Conservation (phyloP, 192 early-diverging fungal genomes). For the Coemansia sp. region DNA sequence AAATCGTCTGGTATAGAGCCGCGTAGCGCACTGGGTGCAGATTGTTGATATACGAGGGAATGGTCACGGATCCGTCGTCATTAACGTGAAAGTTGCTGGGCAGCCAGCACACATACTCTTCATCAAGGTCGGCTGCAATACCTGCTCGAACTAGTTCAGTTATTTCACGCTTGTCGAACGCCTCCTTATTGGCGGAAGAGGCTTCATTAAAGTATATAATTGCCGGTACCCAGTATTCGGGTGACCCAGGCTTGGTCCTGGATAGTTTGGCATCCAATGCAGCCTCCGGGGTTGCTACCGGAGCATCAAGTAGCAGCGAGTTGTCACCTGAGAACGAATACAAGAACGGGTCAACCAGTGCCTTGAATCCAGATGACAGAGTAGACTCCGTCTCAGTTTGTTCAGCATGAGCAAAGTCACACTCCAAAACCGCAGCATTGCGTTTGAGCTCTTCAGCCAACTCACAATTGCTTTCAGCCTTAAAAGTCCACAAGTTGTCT, state of each 20-base stretch:
- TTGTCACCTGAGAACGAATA: not conserved
- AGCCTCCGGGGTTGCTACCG: not conserved
- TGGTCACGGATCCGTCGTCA: constrained; percentile 34
- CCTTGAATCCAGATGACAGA: not conserved
- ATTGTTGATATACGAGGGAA: constrained; percentile 71
- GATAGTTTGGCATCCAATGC: not conserved
- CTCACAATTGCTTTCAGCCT: not conserved
- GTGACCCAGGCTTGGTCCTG: not conserved
- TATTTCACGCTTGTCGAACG: constrained; percentile 4
- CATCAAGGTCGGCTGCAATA: not conserved
- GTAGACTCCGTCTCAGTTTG: not conserved
- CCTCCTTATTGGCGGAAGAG: not conserved
- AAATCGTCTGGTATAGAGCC: constrained; percentile 53
- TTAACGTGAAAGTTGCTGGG: constrained; percentile 60
- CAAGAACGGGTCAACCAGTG: not conserved
- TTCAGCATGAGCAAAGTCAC: not conserved
- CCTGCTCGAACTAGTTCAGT: constrained; percentile 1
- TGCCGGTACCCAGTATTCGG: not conserved
- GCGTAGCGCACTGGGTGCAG: constrained; percentile 51
- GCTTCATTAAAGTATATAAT: not conserved
- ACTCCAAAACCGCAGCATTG: not conserved
- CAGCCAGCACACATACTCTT: constrained; percentile 52
- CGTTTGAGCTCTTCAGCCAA: constrained; percentile 2
- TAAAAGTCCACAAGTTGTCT: constrained; percentile 20
- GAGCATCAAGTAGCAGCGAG: not conserved